Percentiles rank a stretch among this genome's conserved stretches.
Conservation (phyloP, 2,329 filamentous ascomycete species). For the Cephalotrichum gorgonifer region DNA sequence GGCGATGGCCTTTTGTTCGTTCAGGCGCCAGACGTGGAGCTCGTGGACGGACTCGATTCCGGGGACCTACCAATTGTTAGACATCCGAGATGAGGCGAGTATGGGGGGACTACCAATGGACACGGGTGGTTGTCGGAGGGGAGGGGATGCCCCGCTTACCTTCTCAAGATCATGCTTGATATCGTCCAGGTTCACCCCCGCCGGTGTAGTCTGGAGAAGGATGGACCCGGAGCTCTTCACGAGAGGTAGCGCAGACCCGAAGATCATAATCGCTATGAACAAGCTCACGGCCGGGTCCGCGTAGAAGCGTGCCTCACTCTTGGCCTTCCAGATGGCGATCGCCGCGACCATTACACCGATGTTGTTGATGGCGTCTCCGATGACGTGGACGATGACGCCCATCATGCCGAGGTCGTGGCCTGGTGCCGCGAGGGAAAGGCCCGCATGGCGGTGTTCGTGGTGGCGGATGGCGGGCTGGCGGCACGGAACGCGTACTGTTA, state of each 20-base stretch:
- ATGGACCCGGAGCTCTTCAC: conserved; percentile 53
- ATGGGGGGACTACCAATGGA: too few species aligned
- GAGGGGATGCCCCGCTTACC: conserved; percentile 23
- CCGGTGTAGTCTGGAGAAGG: conserved; percentile 55
- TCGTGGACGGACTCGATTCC: conserved; percentile 61
- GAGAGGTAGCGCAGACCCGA: conserved; percentile 52
- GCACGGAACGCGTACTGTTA: neutral
- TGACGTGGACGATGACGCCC: conserved; percentile 59
- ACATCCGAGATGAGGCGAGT: too few species aligned
- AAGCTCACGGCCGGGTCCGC: conserved; percentile 61
- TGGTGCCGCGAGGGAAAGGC: conserved; percentile 17
- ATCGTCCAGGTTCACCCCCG: conserved; percentile 47
- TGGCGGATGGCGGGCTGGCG: conserved; percentile 21
- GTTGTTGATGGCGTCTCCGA: conserved; percentile 68
- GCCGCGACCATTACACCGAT: conserved; percentile 63
- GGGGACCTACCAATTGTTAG: conserved; percentile 37
- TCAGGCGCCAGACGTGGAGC: conserved; percentile 63
- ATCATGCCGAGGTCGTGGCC: conserved; percentile 58
- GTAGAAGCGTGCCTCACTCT: conserved; percentile 51
- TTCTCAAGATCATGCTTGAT: conserved; percentile 60
- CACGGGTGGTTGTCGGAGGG: neutral
- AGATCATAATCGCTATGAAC: conserved; percentile 64
- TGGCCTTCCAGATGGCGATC: conserved; percentile 55
- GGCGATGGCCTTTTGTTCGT: conserved; percentile 59
- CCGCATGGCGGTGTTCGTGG: conserved; percentile 37